Conservation (phyloP, 345 rosid genomes). For the Aquilaria malaccensis region DNA sequence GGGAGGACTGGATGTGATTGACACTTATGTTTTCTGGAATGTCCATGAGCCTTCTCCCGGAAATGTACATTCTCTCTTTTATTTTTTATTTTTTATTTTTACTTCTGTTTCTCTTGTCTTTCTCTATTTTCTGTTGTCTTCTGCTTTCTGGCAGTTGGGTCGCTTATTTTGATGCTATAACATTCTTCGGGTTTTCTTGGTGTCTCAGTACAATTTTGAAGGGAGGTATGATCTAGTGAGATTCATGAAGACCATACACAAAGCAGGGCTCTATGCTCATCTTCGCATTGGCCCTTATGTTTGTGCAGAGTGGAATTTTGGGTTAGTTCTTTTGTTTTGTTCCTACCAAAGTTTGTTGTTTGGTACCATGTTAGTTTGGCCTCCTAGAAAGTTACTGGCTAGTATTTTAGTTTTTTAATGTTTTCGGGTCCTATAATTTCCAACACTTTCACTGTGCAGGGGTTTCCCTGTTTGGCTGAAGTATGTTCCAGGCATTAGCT, state of each 20-base stretch:
- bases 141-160: not conserved
- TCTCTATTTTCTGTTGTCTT: not conserved
- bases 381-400: too few species aligned
- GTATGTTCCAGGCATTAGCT: constrained; percentile 98
- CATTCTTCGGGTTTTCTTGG: constrained; percentile 2
- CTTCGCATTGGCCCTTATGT: constrained; percentile 97
- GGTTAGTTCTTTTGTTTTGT: constrained; percentile 39
- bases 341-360: constrained; percentile 16
- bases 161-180: not conserved
- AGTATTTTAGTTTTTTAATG: not conserved
- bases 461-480: constrained; percentile 99
- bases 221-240: constrained; percentile 97
- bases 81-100: not conserved
- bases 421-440: constrained; percentile 2
- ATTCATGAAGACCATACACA: constrained; percentile 71
- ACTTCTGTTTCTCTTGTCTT: not conserved
- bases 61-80: constrained; percentile 39
- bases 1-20: constrained; percentile 93
- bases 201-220: constrained; percentile 69
- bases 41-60: constrained; percentile 98
- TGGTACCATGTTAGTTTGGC: too few species aligned
- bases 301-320: constrained; percentile 99
- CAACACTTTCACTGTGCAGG: constrained; percentile 34
- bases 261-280: constrained; percentile 91
- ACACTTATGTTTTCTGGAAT: constrained; percentile 99